Base-by-base conservation (phyloP, 208 protist genomes). In the Strigomonas culicis region DNA sequence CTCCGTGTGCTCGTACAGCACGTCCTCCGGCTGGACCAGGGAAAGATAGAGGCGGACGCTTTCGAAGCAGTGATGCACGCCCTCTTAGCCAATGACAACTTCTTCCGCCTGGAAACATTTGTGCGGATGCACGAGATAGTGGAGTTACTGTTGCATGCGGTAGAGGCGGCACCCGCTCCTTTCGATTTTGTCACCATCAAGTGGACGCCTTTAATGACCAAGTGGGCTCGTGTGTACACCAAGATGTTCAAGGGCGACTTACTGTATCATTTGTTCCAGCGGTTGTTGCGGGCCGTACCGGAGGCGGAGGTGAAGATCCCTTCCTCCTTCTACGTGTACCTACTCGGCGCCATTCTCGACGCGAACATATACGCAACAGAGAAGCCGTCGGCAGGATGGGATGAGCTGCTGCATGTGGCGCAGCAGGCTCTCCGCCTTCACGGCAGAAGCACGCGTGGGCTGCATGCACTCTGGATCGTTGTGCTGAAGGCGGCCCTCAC, bases 171-270 rank as follows among this genome's bases (percentile, higher is more conserved):
- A 50, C 90, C 25, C 36, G 21, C 19, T 19, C 7, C 24, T 46
- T 56, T 58, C 34, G 81, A 90, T 61, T 77, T 74, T 57, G 50
- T 79, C 39, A 74, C 78, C 0, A 68, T 91, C 53, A 78, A 75
- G 10, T 95, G 89, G 89, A 85, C 79, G 19, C 78, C 82, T 46
- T 59, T 92, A 63, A 68, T 92, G 66, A 90, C 88, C 53, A 86
- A 82, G 68, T 77, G 86, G 72, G 74, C 79, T 13, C 77, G 89
- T 21, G 77, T 90, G 65, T 95, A 95, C 65, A 73, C 72, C 11
- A 81, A 83, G 36, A 61, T 74, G 27, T 64, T 43, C 1, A 39
- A 79, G 31, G 89, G 86, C 2, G 51, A 72, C 21, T 56, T 47
- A 7, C 77, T 95, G 32, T 65, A 73, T 31, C 57, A 67, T 11